Percentiles rank a stretch among this genome's conserved stretches.
Evolutionary conservation across 352 stramenopile genomes (phyloP).

Genomic region (Phytophthora fragariaefolia): DNA sequence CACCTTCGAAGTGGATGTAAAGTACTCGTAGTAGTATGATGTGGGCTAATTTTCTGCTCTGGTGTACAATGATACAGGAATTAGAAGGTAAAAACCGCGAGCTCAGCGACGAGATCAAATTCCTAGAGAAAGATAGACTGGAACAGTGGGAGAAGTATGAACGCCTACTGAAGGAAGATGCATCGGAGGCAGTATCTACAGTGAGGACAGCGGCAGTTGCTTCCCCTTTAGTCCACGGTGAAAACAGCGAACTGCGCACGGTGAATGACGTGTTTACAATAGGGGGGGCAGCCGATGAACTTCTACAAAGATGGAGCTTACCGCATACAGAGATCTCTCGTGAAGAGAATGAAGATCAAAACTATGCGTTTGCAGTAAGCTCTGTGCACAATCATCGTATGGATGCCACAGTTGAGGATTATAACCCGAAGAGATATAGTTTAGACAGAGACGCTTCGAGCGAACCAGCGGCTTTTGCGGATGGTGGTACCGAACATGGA

Average conservation of each 20-base stretch:
- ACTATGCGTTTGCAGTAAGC: constrained; percentile 1
- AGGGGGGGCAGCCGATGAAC: constrained; percentile 45
- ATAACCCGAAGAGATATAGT: constrained; percentile 48
- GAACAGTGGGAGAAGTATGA: constrained; percentile 82
- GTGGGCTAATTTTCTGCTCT: constrained; percentile 7
- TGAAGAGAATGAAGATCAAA: constrained; percentile 1
- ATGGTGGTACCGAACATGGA: too few species aligned
- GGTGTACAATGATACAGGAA: constrained; percentile 46
- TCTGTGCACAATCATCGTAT: constrained; percentile 8
- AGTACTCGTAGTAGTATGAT: background rate
- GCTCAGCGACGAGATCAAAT: constrained; percentile 77
- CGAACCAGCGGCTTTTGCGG: constrained; percentile 3
- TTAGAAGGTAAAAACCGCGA: constrained; percentile 81
- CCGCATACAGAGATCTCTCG: constrained; percentile 7
- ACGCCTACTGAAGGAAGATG: constrained; percentile 52
- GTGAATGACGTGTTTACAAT: constrained; percentile 51
- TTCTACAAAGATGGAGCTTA: constrained; percentile 45
- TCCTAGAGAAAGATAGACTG: constrained; percentile 76
- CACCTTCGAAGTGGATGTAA: too few species aligned
- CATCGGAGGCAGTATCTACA: constrained; percentile 3
- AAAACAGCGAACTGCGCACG: constrained; percentile 32
- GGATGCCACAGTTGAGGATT: constrained; percentile 23
- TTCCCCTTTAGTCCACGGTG: background rate
- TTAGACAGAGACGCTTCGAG: constrained; percentile 30
- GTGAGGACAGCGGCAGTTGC: background rate